Evolutionary conservation across 1,284 basidiomycete species (phyloP).

Genomic region (Wolfiporia cocos): DNA sequence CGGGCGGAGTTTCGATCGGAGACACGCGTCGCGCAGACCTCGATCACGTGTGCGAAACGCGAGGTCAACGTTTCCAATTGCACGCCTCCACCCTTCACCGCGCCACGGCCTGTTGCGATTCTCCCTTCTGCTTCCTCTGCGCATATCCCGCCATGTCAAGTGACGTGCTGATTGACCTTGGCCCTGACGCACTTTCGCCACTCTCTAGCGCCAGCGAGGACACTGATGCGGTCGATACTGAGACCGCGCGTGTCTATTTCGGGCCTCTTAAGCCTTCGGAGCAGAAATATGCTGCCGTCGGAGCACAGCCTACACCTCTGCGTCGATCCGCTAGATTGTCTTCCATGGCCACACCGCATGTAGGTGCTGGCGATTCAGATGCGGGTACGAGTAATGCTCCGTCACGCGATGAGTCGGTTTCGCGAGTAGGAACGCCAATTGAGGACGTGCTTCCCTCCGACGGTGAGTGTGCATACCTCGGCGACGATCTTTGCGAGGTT

Average conservation of each 20-base stretch:
- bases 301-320: slow-evolving; percentile 31
- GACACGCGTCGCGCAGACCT: slow-evolving; percentile 4
- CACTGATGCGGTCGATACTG: slow-evolving; percentile 18
- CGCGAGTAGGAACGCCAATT: not conserved
- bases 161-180: slow-evolving; percentile 6
- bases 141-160: slow-evolving; percentile 3
- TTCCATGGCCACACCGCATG: slow-evolving; percentile 17
- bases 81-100: not conserved
- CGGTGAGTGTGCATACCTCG: slow-evolving; percentile 21
- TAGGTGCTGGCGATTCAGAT: no score
- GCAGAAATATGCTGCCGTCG: slow-evolving; percentile 33
- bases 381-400: no score
- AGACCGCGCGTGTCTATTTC: slow-evolving; percentile 37
- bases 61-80: not conserved
- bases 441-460: slow-evolving; percentile 22
- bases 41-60: not conserved
- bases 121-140: slow-evolving; percentile 6
- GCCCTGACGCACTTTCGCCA: slow-evolving; percentile 10
- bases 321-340: slow-evolving; percentile 49
- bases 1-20: not conserved
- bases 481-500: no score
- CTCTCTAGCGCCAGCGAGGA: slow-evolving; percentile 15
- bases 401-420: not conserved
- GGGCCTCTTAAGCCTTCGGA: slow-evolving; percentile 52
- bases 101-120: slow-evolving; percentile 5